phyloP scores from a whole-genome alignment of 78 protist species.

The Dictyostelium citrinum region DNA sequence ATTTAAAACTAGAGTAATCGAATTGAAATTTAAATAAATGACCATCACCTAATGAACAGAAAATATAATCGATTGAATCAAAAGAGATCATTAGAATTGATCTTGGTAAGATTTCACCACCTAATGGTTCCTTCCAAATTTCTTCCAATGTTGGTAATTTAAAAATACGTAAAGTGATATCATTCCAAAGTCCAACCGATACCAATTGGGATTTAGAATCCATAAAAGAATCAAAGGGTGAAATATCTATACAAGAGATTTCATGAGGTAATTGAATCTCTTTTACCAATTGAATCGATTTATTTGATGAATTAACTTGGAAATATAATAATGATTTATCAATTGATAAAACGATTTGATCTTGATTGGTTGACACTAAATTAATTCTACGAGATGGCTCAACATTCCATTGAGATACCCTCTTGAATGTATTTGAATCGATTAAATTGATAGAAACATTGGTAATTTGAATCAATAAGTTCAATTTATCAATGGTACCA shows the following conservation, averaged over 20 bases:
- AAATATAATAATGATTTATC: slow-evolving; percentile 65
- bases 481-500: slow-evolving; percentile 19
- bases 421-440: not conserved
- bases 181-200: slow-evolving; percentile 92
- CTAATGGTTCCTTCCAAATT: slow-evolving; percentile 59
- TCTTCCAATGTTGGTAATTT: slow-evolving; percentile 75
- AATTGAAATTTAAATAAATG: slow-evolving; percentile 76
- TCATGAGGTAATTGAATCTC: slow-evolving; percentile 71
- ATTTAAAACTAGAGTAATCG: slow-evolving; percentile 11
- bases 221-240: slow-evolving; percentile 14
- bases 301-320: not conserved
- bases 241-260: slow-evolving; percentile 85
- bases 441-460: slow-evolving; percentile 22
- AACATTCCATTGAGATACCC: slow-evolving; percentile 51
- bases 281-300: not conserved
- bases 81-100: slow-evolving; percentile 78
- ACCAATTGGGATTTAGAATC: not conserved
- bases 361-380: slow-evolving; percentile 68
- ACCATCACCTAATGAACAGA: slow-evolving; percentile 94
- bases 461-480: slow-evolving; percentile 40
- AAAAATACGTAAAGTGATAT: slow-evolving; percentile 75
- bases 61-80: slow-evolving; percentile 66
- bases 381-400: not conserved
- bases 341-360: slow-evolving; percentile 66
- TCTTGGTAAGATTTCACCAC: slow-evolving; percentile 88